Evolutionary conservation across 352 stramenopile genomes (phyloP).

Genomic region (Peronospora tabacina): DNA sequence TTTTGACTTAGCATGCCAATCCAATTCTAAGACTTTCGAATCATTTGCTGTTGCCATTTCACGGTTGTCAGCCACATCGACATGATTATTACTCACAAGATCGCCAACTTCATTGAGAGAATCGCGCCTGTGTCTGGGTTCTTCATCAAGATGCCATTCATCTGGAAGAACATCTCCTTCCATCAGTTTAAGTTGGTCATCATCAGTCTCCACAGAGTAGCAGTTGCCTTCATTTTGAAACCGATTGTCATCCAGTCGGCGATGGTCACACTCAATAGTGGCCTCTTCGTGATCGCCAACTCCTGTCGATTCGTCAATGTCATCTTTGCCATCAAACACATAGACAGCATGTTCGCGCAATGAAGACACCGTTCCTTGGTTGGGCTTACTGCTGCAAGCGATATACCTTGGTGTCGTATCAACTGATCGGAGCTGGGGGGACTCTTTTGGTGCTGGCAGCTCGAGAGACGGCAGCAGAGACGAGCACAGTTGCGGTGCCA

Average conservation of each 20-base stretch:
- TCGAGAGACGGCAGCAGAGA: slow-evolving; percentile 2
- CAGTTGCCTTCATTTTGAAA: not conserved
- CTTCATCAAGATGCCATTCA: slow-evolving; percentile 18
- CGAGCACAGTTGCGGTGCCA: not conserved
- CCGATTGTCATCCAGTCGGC: slow-evolving; percentile 3
- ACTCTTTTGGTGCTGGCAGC: not conserved
- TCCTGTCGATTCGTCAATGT: slow-evolving; percentile 7
- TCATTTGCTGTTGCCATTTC: not conserved
- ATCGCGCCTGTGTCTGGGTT: slow-evolving; percentile 8
- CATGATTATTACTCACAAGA: slow-evolving; percentile 7
- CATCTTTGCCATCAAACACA: slow-evolving; percentile 9
- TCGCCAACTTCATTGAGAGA: slow-evolving; percentile 13
- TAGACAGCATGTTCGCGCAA: slow-evolving; percentile 3
- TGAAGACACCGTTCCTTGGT: not conserved
- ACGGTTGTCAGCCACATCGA: slow-evolving; percentile 1
- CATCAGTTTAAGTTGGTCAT: slow-evolving; percentile 3
- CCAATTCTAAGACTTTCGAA: not conserved
- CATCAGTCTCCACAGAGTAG: not conserved
- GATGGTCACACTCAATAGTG: slow-evolving; percentile 5
- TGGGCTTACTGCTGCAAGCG: not conserved
- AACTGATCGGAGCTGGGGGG: not conserved
- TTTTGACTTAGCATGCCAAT: slow-evolving; percentile 5
- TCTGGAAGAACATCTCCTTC: not conserved
- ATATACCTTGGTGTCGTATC: slow-evolving; percentile 1
- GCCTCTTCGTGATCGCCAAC: slow-evolving; percentile 10